A percentile compares a stretch with the other conserved stretches of the same genome.
phyloP scores from a whole-genome alignment of 495 filamentous ascomycete genomes.

The Jackrogersella minutella region DNA sequence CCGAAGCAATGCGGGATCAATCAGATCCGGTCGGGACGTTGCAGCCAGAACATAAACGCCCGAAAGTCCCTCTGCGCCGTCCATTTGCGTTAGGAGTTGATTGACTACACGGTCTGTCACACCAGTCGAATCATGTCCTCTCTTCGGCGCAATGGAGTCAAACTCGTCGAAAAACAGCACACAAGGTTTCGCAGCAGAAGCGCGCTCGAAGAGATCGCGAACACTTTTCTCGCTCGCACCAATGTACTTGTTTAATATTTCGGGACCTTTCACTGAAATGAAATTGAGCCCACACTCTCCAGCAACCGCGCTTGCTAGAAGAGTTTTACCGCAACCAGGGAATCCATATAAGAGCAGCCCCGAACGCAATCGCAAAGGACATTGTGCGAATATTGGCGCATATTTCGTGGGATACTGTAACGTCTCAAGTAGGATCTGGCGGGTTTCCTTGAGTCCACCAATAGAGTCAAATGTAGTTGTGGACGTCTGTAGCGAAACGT shows the following conservation, averaged over 20 bases:
- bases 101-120: conserved; percentile 99
- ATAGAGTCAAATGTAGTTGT: conserved; percentile 90
- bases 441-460: conserved; percentile 84
- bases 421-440: conserved; percentile 88
- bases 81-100: conserved; percentile 98
- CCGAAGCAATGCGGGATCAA: conserved; percentile 89
- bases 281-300: conserved; percentile 97
- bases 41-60: conserved; percentile 97
- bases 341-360: conserved; percentile 93
- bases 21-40: conserved; percentile 88
- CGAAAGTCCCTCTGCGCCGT: conserved; percentile 91
- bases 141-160: conserved; percentile 94
- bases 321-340: conserved; percentile 94
- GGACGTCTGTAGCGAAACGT: conserved; percentile 89
- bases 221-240: conserved; percentile 95
- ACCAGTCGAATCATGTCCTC: conserved; percentile 94
- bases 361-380: conserved; percentile 89
- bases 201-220: conserved; percentile 91
- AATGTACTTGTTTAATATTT: conserved; percentile 98
- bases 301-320: conserved; percentile 91
- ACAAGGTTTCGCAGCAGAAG: conserved; percentile 86
- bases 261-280: conserved; percentile 96
- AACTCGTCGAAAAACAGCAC: conserved; percentile 99
- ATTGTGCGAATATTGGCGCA: conserved; percentile 95
- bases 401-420: conserved; percentile 97